Base-by-base conservation (phyloP, 129 eudicot genomes). In the Sambucus nigra region DNA sequence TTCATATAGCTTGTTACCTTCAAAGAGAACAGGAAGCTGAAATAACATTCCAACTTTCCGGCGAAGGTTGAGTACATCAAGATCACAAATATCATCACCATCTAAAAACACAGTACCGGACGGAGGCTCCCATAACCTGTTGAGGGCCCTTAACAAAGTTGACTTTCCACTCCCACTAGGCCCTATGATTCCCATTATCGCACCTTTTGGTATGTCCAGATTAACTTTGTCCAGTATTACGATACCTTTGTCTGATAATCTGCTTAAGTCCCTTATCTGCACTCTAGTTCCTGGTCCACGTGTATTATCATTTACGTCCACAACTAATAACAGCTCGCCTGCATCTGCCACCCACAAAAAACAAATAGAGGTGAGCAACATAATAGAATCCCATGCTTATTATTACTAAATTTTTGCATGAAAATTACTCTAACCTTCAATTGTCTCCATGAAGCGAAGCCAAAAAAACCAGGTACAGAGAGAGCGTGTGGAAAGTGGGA, bases 131-230 rank as follows among this genome's bases (percentile, higher is more conserved):
- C 98, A 91, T 53, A 91, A 25, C 7, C 95, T 79, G 54, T 91
- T 91, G 2, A 91, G 61, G 0, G 98, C 89, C 61, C 94, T 64
- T 45, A 91, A 66, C 5, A 91, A 50, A 52, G 98, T 91, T 15
- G 98, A 91, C 69, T 91, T 91, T 14, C 98, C 98, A 40, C 98
- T 91, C 18, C 98, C 98, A 61, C 98, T 91, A 0, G 98, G 98
- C 1, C 98, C 98, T n/a, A 91, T 91, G 48, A 91, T 68, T 28
- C 98, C 98, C 78, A 91, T 73, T 62, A 91, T 85, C 25, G 59
- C 70, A 18, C 94, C 95, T 59, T 55, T 85, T 11, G 94, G 95
- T 48, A 91, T 72, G 35, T 79, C 89, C 54, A 82, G 25, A 60
- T 63, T 66, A 22, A 91, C 68, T 29, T 80, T 69, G 54, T 59